Evolutionary conservation across 2,329 filamentous ascomycete genomes (phyloP), one percentile per base, ranked within the genome.

Genomic region (Hypoxylon sp.): DNA sequence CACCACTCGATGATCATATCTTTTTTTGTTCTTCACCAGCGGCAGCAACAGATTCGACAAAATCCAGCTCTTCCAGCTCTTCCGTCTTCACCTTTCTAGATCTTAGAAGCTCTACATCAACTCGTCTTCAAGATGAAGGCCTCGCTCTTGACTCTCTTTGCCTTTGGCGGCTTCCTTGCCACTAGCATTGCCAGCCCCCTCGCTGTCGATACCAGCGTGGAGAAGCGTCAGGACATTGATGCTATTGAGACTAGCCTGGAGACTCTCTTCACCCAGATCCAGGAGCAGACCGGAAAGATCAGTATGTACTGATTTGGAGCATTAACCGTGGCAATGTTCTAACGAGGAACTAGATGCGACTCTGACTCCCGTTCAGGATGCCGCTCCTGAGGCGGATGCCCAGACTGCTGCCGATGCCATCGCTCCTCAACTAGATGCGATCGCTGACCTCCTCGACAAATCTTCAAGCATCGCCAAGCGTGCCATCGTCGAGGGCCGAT

Each of bases 171-270:
- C 58, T 73, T 73, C 63, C 61, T 76, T 61, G 70, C 72, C 42
- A 72, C 70, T 31, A 66, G 69, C 64, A 70, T 76, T 42, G 74
- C 73, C 49, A 73, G 64, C 62, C 74, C 74, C 40, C 60, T 74
- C 49, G 65, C 57, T 31, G 60, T 63, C 37, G 61, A 62, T 8
- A 64, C 61, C 11, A 58, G 50, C 54, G 42, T 75, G 14, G 64
- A 72, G 59, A 75, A 74, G 66, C 74, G 74, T 50, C 74, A 75
- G 65, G 73, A 72, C 46, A 70, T 71, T 51, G 66, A 66, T 30
- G 63, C 50, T n/a, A 73, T 76, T 5, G 63, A 71, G 60, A 69
- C 66, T 1, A 69, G 61, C 25, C 63, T 75, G 8, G 71, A 72
- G 25, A 51, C 69, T 17, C 73, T 76, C 14, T 61, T 73, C 31